Evolutionary conservation across 345 rosid genomes (phyloP).

Genomic region (Limnanthes douglasii): DNA sequence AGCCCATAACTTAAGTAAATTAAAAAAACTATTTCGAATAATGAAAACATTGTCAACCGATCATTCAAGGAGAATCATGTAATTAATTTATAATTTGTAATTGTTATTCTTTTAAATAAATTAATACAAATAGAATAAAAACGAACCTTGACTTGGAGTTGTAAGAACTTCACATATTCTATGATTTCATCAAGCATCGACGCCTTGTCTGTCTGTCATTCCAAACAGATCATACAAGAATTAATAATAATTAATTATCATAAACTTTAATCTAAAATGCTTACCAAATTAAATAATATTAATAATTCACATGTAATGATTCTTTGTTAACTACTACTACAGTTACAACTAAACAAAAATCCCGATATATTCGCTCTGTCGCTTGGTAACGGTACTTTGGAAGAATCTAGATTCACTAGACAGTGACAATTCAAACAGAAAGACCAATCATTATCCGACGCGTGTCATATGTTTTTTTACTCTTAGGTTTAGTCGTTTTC

Average conservation of each 20-base stretch:
- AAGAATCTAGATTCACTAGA: too few species aligned
- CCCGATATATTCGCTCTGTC: not conserved
- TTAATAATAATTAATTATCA: too few species aligned
- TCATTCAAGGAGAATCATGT: conserved; percentile 7
- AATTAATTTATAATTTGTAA: not conserved
- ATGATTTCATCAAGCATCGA: conserved; percentile 99
- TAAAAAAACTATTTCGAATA: too few species aligned
- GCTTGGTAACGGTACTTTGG: too few species aligned
- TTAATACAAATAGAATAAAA: not conserved
- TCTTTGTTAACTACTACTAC: not conserved
- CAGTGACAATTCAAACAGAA: too few species aligned
- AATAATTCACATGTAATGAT: not conserved
- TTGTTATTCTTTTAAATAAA: not conserved
- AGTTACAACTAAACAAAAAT: conserved; percentile 1
- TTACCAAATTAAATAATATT: too few species aligned
- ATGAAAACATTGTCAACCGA: conserved; percentile 18
- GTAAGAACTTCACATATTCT: conserved; percentile 96
- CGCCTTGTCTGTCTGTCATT: conserved; percentile 94
- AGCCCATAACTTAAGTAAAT: conserved; percentile 3
- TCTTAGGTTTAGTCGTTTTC: too few species aligned
- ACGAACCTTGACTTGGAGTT: conserved; percentile 92
- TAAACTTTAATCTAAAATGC: too few species aligned
- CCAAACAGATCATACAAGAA: conserved; percentile 2
- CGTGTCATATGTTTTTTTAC: too few species aligned
- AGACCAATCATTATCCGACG: too few species aligned